Evolutionary conservation across 2,329 filamentous ascomycete species (phyloP), one percentile per base, ranked within the genome.

Genomic region (Parascedosporium putredinis): DNA sequence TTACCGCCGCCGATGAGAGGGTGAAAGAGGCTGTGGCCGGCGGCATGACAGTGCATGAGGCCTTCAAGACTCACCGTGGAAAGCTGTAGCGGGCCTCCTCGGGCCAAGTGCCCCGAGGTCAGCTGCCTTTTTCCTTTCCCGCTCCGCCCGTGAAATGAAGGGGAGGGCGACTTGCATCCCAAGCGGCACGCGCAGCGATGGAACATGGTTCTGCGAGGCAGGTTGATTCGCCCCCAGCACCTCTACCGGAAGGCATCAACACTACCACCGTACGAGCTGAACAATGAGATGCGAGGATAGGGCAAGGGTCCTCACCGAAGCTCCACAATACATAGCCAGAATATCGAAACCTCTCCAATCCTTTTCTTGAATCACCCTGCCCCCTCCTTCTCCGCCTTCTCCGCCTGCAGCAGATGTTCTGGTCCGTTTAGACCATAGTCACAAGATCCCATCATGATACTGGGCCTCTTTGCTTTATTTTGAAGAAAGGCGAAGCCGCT

Each of bases 1-100:
- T 73, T 33, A 64, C 63, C 5, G 56, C 59, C 4, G 77, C 78
- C 34, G 81, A 84, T 60, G 73, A 77, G 46, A 72, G 71, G 59
- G 79, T 81, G n/a, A 81, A 77, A 61, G 70, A 73, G 44, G 83
- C 84, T 55, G 81, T 88, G n/a, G 62, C 71, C 45, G 65, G 68
- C 33, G 84, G 84, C 7, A 70, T 75, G 58, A 76, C 71, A 18
- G 79, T 87, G 16, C 71, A 75, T 50, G 82, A 86, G 53, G 81
- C 83, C 2, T 87, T 89, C 58, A 73, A 74, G 61, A 74, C 68
- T 50, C 76, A 83, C 54, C 66, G 76, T 36, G 61, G 64, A 40
- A 61, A 59, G 43, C 56, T 62, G n/a, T 65, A 46, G 34, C 20
- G 5, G 18, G 12, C n/a, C n/a, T n/a, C n/a, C n/a, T n/a, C n/a